A percentile compares a stretch with the other conserved stretches of the same genome.
Evolutionary conservation across 148 eudicot species (phyloP).

Genomic region (Fagopyrum tataricum): DNA sequence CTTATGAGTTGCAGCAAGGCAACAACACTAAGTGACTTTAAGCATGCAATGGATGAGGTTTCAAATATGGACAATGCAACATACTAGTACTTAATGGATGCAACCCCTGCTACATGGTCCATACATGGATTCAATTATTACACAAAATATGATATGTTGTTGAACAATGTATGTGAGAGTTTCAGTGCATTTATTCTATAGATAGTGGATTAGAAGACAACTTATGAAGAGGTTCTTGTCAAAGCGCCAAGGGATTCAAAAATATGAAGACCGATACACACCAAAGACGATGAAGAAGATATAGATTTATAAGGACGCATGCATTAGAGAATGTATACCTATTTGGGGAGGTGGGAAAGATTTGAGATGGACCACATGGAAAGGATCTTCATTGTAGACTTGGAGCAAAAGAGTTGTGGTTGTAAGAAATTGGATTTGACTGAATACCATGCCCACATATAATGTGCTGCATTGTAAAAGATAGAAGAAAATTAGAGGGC

Average conservation of each 20-base stretch:
- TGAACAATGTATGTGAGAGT: background rate
- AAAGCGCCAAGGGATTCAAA: background rate
- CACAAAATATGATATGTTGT: background rate
- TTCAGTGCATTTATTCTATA: background rate
- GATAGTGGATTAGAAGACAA: background rate
- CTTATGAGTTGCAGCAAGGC: background rate
- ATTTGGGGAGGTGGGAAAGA: background rate
- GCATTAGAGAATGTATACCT: background rate
- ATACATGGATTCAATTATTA: background rate
- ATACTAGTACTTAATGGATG: background rate
- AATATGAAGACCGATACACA: background rate
- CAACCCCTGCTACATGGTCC: background rate
- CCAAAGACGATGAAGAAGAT: background rate
- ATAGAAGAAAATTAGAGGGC: too few species aligned
- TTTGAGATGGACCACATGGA: background rate
- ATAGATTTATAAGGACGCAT: too few species aligned
- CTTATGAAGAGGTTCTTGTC: background rate
- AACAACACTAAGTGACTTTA: background rate
- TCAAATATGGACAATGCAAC: background rate
- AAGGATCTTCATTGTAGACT: background rate
- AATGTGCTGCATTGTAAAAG: too few species aligned
- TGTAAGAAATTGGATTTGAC: too few species aligned
- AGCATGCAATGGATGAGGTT: background rate
- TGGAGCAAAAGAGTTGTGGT: too few species aligned
- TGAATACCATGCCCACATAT: too few species aligned